phyloP scores from a whole-genome alignment of 2,329 filamentous ascomycete species.

The Cytospora piceicola region DNA sequence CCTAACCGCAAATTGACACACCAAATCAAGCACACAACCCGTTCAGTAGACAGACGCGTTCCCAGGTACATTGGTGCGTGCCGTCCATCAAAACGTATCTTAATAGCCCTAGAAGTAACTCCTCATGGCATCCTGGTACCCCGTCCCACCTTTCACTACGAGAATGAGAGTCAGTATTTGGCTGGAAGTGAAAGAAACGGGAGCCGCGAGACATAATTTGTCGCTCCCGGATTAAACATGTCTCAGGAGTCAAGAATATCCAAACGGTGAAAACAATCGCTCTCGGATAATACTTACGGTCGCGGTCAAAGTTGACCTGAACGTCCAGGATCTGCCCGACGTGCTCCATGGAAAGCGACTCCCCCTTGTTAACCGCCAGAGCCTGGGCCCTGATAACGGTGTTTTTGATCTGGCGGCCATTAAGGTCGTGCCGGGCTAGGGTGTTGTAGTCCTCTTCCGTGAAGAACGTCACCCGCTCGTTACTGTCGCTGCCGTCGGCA shows the following conservation, averaged over 20 bases:
- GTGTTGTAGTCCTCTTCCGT: conserved; percentile 68
- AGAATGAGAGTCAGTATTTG: too few species aligned
- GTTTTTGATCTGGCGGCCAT: conserved; percentile 80
- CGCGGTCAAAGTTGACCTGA: conserved; percentile 78
- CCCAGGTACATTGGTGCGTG: too few species aligned
- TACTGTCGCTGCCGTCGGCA: neutral
- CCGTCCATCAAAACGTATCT: neutral
- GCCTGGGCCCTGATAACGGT: conserved; percentile 82
- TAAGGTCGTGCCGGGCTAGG: conserved; percentile 68
- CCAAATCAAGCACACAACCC: too few species aligned
- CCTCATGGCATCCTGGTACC: conserved; percentile 83
- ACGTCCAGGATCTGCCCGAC: conserved; percentile 84
- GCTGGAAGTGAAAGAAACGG: too few species aligned
- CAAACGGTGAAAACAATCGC: too few species aligned
- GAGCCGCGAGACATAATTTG: too few species aligned
- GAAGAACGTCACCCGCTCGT: conserved; percentile 50
- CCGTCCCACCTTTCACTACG: conserved; percentile 79
- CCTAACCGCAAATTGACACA: too few species aligned
- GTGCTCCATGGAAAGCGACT: conserved; percentile 75
- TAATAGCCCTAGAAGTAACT: conserved; percentile 65
- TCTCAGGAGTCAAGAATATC: too few species aligned
- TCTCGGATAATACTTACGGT: too few species aligned
- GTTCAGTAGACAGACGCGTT: too few species aligned
- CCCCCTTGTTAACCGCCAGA: conserved; percentile 75
- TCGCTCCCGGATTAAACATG: too few species aligned